These are phyloP conservation scores for Backusella morwellensis DNA, from an alignment of 192 early-diverging fungal genomes.

Conservation along the genomic window DNA sequence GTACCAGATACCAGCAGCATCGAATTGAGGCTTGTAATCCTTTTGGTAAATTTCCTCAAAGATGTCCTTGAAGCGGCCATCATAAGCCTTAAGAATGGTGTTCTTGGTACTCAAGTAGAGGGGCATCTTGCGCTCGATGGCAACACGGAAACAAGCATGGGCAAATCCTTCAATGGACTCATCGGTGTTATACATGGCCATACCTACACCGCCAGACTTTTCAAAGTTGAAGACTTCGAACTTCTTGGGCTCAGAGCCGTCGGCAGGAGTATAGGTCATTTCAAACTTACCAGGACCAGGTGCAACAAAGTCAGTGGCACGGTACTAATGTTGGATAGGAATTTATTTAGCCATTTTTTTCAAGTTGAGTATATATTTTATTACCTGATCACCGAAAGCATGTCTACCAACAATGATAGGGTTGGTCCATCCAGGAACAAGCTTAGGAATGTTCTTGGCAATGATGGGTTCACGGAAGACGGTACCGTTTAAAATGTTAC, in stretches of 20 bases:
- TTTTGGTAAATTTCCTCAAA: slow-evolving; percentile 85
- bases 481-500: slow-evolving; percentile 95
- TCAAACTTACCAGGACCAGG: slow-evolving; percentile 88
- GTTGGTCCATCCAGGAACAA: slow-evolving; percentile 93
- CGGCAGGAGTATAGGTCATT: slow-evolving; percentile 84
- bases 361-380: background rate
- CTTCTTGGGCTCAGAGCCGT: slow-evolving; percentile 65
- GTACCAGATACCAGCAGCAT: slow-evolving; percentile 88
- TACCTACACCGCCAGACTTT: slow-evolving; percentile 79
- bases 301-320: slow-evolving; percentile 93
- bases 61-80: slow-evolving; percentile 98
- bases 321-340: slow-evolving; percentile 71
- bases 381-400: slow-evolving; percentile 92
- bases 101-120: slow-evolving; percentile 97
- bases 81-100: slow-evolving; percentile 95
- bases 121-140: slow-evolving; percentile 85
- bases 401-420: slow-evolving; percentile 97
- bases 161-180: slow-evolving; percentile 94
- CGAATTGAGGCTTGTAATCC: slow-evolving; percentile 82
- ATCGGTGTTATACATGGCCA: slow-evolving; percentile 96
- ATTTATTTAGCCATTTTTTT: slow-evolving; percentile 16
- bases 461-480: slow-evolving; percentile 98
- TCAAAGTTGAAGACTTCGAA: slow-evolving; percentile 83
- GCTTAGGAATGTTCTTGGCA: slow-evolving; percentile 84
- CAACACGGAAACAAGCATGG: slow-evolving; percentile 92